A percentile compares a stretch with the other conserved stretches of the same genome.
phyloP scores from a whole-genome alignment of 208 protist species.

The Acanthamoeba royreba region DNA sequence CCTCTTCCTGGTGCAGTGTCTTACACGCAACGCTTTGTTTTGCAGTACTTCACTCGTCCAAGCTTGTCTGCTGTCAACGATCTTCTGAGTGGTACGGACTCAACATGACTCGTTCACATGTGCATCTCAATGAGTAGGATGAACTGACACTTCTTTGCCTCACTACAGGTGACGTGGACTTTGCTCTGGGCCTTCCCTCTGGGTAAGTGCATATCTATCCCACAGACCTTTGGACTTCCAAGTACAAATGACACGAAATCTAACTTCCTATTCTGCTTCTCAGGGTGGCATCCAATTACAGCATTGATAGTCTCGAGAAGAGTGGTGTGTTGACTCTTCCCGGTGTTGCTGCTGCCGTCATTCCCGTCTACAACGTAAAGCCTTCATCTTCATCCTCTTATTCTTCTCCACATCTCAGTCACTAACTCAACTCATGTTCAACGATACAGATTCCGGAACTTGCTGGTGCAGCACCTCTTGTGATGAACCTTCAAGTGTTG shows the following conservation, averaged over 20 bases:
- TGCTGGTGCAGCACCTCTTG: neutral
- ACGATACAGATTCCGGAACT: neutral
- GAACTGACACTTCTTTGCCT: no score
- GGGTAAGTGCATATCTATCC: neutral
- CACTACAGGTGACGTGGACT: slow-evolving; percentile 21
- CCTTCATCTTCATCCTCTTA: no score
- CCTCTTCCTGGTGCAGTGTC: no score
- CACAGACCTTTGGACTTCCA: no score
- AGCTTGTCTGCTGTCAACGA: neutral
- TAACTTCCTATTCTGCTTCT: neutral
- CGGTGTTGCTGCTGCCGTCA: neutral
- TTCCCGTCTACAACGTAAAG: neutral
- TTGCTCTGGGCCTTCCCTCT: neutral
- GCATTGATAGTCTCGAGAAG: neutral
- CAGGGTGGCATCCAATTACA: neutral
- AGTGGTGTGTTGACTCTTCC: neutral
- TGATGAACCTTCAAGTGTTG: neutral
- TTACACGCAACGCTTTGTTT: no score
- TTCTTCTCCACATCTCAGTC: no score
- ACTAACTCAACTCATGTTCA: neutral
- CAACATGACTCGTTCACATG: no score
- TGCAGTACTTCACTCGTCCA: neutral
- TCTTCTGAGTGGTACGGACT: neutral
- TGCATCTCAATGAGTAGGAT: no score
- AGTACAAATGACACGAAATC: no score